These are phyloP conservation scores for Pichia sp. DNA, from an alignment of 1,139 yeast genomes.

Conservation along the genomic window DNA sequence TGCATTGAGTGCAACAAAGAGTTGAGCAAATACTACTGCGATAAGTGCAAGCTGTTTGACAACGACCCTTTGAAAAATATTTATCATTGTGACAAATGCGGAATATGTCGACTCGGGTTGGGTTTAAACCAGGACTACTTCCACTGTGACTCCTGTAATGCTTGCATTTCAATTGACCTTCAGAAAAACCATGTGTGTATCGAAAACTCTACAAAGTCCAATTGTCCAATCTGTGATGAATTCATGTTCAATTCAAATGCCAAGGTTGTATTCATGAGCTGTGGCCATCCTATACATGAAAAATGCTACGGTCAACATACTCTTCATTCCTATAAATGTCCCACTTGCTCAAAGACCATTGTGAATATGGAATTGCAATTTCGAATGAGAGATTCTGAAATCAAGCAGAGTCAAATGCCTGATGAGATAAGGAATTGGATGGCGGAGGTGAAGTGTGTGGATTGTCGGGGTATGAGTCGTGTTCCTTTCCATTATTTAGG, in stretches of 20 bases:
- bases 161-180: constrained; percentile 78
- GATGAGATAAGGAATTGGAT: constrained; percentile 74
- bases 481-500: constrained; percentile 82
- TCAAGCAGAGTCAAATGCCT: constrained; percentile 71
- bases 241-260: constrained; percentile 81
- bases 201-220: constrained; percentile 81
- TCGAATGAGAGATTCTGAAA: constrained; percentile 79
- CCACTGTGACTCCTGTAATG: constrained; percentile 85
- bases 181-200: constrained; percentile 77
- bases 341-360: constrained; percentile 79
- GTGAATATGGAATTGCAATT: constrained; percentile 86
- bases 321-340: constrained; percentile 82
- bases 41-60: constrained; percentile 74
- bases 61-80: constrained; percentile 77
- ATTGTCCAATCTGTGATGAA: constrained; percentile 91
- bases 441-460: constrained; percentile 77
- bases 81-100: constrained; percentile 90
- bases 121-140: constrained; percentile 86
- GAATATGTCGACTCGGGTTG: constrained; percentile 86
- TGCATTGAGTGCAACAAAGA: constrained; percentile 64
- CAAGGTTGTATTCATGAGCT: constrained; percentile 86
- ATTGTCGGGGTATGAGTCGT: constrained; percentile 79
- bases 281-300: constrained; percentile 94
- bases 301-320: constrained; percentile 75
- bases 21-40: constrained; percentile 75